Conservation (phyloP, 495 filamentous ascomycete genomes). For the Daldinia bambusicola region DNA sequence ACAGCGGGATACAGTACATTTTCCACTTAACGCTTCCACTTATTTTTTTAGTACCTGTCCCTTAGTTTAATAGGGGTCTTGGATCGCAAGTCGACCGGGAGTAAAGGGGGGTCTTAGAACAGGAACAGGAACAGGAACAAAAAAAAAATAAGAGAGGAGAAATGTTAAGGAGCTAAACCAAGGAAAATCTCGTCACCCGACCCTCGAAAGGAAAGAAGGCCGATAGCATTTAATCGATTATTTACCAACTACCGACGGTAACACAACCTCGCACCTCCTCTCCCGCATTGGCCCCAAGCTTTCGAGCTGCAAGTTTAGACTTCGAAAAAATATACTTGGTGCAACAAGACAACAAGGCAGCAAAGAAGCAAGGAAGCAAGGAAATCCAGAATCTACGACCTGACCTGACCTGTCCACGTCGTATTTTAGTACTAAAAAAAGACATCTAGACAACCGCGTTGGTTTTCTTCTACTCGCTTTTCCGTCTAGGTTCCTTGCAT, state of each 20-base stretch:
- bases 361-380: constrained; percentile 1
- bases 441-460: not conserved
- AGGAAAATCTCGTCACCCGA: constrained; percentile 34
- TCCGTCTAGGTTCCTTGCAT: constrained; percentile 40
- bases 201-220: constrained; percentile 16
- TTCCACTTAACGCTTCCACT: constrained; percentile 21
- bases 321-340: constrained; percentile 15
- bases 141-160: constrained; percentile 9
- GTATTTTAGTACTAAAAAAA: not conserved
- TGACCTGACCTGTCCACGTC: not conserved
- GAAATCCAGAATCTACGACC: constrained; percentile 24
- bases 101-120: constrained; percentile 8
- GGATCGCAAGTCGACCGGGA: constrained; percentile 15
- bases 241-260: constrained; percentile 28
- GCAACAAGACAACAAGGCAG: not conserved
- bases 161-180: constrained; percentile 3
- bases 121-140: not conserved
- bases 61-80: constrained; percentile 37
- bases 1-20: constrained; percentile 26
- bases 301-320: constrained; percentile 9
- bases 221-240: constrained; percentile 11
- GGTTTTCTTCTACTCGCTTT: not conserved
- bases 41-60: constrained; percentile 36
- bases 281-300: constrained; percentile 1
- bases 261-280: constrained; percentile 12